Evolutionary conservation across 345 rosid genomes (phyloP).

Genomic region (Cardamine occulta): DNA sequence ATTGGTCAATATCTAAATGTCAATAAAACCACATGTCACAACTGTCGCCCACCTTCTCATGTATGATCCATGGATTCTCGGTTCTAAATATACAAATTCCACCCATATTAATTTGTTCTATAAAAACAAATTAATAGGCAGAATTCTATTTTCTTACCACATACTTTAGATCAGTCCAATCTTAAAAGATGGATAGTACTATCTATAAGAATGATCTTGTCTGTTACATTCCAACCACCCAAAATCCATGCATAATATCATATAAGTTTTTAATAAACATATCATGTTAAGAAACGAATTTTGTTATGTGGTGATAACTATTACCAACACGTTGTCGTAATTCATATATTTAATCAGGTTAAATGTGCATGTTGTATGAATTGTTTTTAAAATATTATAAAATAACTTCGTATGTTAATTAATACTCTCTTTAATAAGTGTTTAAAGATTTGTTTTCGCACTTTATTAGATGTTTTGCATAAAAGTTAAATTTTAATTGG

Average conservation of each 20-base stretch:
- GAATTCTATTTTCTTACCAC: constrained; percentile 12
- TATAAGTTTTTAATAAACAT: background rate
- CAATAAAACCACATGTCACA: constrained; percentile 37
- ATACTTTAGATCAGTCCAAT: constrained; percentile 31
- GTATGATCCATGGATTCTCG: constrained; percentile 24
- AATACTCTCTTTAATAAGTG: too few species aligned
- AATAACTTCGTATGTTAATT: background rate
- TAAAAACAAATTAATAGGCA: background rate
- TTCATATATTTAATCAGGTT: background rate
- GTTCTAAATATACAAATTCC: constrained; percentile 24
- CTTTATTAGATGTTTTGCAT: too few species aligned
- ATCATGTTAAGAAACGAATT: background rate
- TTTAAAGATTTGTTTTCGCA: too few species aligned
- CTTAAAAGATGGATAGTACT: constrained; percentile 34
- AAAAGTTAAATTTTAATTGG: too few species aligned
- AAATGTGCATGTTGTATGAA: background rate
- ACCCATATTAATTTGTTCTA: background rate
- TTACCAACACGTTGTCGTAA: background rate
- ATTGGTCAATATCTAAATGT: constrained; percentile 40
- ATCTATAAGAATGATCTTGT: constrained; percentile 34
- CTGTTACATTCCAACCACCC: constrained; percentile 42
- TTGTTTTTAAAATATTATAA: background rate
- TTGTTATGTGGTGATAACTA: background rate
- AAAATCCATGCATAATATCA: constrained; percentile 19
- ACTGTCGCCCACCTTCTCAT: constrained; percentile 49